Evolutionary conservation across 2,329 filamentous ascomycete genomes (phyloP).

Genomic region (Penicillium italicum): DNA sequence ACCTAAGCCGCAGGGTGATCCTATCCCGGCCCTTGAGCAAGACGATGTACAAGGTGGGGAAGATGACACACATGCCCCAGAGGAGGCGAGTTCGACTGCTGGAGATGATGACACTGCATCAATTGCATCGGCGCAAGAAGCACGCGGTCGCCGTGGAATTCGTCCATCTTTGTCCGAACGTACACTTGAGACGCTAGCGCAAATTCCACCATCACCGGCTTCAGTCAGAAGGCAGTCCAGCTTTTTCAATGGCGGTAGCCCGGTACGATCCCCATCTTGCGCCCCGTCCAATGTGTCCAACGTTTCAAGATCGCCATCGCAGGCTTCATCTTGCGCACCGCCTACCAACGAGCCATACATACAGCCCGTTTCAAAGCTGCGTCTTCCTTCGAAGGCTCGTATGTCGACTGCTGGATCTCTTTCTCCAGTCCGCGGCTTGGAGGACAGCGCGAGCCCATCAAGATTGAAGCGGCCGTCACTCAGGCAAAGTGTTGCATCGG

Average conservation of each 20-base stretch:
- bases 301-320: conserved; percentile 38
- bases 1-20: conserved; percentile 19
- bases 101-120: conserved; percentile 13
- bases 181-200: conserved; percentile 78
- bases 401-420: conserved; percentile 25
- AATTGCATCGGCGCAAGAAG: conserved; percentile 7
- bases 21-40: conserved; percentile 14
- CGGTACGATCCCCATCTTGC: conserved; percentile 60
- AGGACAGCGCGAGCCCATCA: conserved; percentile 26
- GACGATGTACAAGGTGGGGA: conserved; percentile 19
- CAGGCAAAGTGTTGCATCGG: conserved; percentile 20
- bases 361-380: conserved; percentile 31
- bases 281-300: conserved; percentile 58
- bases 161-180: conserved; percentile 63
- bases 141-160: conserved; percentile 22
- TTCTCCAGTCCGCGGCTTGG: conserved; percentile 14
- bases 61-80: conserved; percentile 20
- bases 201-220: conserved; percentile 73
- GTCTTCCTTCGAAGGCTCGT: conserved; percentile 35
- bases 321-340: conserved; percentile 48
- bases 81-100: conserved; percentile 5
- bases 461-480: conserved; percentile 22
- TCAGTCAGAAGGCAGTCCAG: conserved; percentile 63
- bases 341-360: conserved; percentile 53
- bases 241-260: conserved; percentile 66